phyloP scores from a whole-genome alignment of 257 asterid genomes.

The Primulina tabacum region DNA sequence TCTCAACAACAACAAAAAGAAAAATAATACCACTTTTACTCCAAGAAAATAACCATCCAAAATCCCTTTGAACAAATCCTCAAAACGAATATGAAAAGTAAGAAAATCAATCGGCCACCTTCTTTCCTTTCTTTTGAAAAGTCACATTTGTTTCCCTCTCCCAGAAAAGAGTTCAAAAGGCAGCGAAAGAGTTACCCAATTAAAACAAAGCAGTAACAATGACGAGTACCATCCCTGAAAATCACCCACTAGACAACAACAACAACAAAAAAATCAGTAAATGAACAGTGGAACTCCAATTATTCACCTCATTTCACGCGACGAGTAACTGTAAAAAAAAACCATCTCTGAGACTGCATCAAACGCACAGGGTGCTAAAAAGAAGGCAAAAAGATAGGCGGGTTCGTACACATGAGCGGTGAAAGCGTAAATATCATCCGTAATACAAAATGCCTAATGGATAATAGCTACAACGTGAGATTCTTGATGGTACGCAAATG shows the following conservation, averaged over 20 bases:
- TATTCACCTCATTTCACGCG: slow-evolving; percentile 30
- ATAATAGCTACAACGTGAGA: not conserved
- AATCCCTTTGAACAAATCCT: slow-evolving; percentile 28
- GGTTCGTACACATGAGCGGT: slow-evolving; percentile 19
- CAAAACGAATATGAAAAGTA: not conserved
- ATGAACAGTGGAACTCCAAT: slow-evolving; percentile 25
- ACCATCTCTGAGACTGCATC: slow-evolving; percentile 44
- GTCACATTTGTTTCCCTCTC: slow-evolving; percentile 28
- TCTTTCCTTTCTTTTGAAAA: slow-evolving; percentile 1
- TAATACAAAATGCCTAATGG: slow-evolving; percentile 26
- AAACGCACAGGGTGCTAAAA: slow-evolving; percentile 36
- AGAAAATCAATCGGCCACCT: not conserved
- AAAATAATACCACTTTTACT: slow-evolving; percentile 16
- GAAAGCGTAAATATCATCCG: slow-evolving; percentile 36
- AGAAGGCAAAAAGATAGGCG: slow-evolving; percentile 26
- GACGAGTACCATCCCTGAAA: slow-evolving; percentile 39
- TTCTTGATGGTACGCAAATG: slow-evolving; percentile 30
- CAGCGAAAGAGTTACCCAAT: slow-evolving; percentile 27
- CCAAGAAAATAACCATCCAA: slow-evolving; percentile 18
- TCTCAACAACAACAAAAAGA: slow-evolving; percentile 7
- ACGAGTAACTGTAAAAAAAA: slow-evolving; percentile 30
- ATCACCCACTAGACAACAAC: slow-evolving; percentile 46
- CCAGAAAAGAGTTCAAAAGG: slow-evolving; percentile 25
- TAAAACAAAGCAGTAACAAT: slow-evolving; percentile 20
- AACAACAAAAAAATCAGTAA: slow-evolving; percentile 20